Evolutionary conservation across 2,329 filamentous ascomycete genomes (phyloP).

Genomic region (Arachnopeziza araneosa): DNA sequence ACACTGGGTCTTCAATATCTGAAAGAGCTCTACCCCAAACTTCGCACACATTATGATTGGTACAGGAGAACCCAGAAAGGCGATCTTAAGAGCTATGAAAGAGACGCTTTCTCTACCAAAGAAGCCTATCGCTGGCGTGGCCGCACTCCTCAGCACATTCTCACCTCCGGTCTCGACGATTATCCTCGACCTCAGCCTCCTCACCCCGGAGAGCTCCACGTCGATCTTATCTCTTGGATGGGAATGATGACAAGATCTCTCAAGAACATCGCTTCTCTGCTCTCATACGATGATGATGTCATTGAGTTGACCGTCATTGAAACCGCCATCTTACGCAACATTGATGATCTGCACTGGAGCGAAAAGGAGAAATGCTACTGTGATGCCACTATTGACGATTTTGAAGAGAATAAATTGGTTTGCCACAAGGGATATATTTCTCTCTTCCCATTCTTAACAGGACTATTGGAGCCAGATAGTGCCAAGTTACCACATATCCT

Average conservation of each 20-base stretch:
- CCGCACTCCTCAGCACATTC: conserved; percentile 76
- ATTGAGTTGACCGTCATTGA: conserved; percentile 66
- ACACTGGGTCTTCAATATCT: conserved; percentile 67
- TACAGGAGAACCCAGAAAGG: conserved; percentile 88
- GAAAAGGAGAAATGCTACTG: conserved; percentile 78
- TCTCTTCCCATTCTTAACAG: conserved; percentile 85
- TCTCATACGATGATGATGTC: conserved; percentile 73
- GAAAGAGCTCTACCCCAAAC: conserved; percentile 72
- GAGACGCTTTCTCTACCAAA: conserved; percentile 78
- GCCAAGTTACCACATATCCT: conserved; percentile 69
- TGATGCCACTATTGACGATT: conserved; percentile 91
- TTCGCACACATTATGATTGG: conserved; percentile 89
- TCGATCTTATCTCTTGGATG: conserved; percentile 94
- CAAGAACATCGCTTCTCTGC: conserved; percentile 67
- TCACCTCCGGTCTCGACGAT: conserved; percentile 93
- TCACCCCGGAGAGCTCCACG: conserved; percentile 90
- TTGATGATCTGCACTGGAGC: conserved; percentile 92
- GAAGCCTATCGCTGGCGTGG: conserved; percentile 96
- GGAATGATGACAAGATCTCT: conserved; percentile 93
- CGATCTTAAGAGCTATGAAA: conserved; percentile 86
- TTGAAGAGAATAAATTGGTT: conserved; percentile 81
- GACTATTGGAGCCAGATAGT: conserved; percentile 68
- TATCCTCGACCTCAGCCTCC: conserved; percentile 92
- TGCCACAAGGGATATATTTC: conserved; percentile 97
- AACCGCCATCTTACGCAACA: conserved; percentile 74